These are phyloP conservation scores for Metarhizium rileyi DNA, from an alignment of 2,329 filamentous ascomycete species.

Conservation along the genomic window DNA sequence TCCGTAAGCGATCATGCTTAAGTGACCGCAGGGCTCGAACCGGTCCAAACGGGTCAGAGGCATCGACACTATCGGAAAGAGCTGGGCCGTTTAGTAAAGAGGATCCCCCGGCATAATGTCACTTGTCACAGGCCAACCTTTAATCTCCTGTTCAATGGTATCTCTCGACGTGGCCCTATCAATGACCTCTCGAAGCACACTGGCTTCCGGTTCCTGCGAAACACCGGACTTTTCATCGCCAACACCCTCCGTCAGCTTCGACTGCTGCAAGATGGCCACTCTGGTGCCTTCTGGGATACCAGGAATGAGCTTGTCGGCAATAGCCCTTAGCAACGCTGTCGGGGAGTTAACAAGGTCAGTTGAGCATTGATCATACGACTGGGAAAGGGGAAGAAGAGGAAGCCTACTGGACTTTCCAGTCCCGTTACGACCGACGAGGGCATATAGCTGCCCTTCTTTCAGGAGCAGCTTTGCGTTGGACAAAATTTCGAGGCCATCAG, in stretches of 20 bases:
- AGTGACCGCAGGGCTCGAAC: slow-evolving; percentile 52
- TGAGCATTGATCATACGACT: neutral
- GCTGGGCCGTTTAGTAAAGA: slow-evolving; percentile 23
- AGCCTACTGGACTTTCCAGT: slow-evolving; percentile 68
- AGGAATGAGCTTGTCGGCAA: slow-evolving; percentile 69
- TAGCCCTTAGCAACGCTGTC: slow-evolving; percentile 59
- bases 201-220: slow-evolving; percentile 7
- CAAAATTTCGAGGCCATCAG: slow-evolving; percentile 55
- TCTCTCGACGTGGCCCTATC: slow-evolving; percentile 48
- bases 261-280: slow-evolving; percentile 63
- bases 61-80: slow-evolving; percentile 50
- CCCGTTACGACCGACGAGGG: slow-evolving; percentile 70
- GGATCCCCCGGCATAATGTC: too few relatives aligned
- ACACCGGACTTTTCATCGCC: slow-evolving; percentile 16
- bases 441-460: slow-evolving; percentile 66
- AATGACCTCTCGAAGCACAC: slow-evolving; percentile 60
- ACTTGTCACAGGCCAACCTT: slow-evolving; percentile 32
- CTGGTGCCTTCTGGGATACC: slow-evolving; percentile 59
- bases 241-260: slow-evolving; percentile 24
- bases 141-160: slow-evolving; percentile 50
- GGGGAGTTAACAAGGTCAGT: neutral
- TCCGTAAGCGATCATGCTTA: slow-evolving; percentile 50
- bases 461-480: slow-evolving; percentile 59
- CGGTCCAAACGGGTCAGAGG: slow-evolving; percentile 44
- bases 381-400: neutral